Base-by-base conservation (phyloP, 2,329 filamentous ascomycete species). In the Beauveria rudraprayagi region DNA sequence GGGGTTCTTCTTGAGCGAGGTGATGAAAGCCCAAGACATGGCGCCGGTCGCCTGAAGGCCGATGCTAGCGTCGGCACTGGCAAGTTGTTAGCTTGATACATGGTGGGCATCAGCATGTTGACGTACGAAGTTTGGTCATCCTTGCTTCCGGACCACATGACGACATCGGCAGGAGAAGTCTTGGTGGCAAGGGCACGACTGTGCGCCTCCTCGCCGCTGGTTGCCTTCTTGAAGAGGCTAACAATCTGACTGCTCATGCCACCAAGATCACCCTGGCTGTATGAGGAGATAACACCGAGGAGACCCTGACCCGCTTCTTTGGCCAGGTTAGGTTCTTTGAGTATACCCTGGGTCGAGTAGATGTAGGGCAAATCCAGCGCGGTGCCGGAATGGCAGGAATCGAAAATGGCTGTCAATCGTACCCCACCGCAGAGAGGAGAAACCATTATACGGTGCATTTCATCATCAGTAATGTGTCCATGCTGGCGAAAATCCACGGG, bases 11-110 rank as follows among this genome's bases (percentile, higher is more conserved):
- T 91, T 93, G 67, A 99, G 83, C 48, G 92, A 88, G 5, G 82
- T 89, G 72, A 99, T 92, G 73, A 99, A 99, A 10, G 94, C 94
- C 87, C 90, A 97, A 1, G 92, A 96, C 94, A 99, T 97, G 71
- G 94, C 94, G 57, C 94, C 94, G 0, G 94, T 97, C 30, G 94
- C 93, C 76, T 97, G 84, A 56, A 92, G 89, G 41, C 83, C 86
- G 68, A 97, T 97, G 22, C 86, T 90, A n/a, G 93, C 92, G 73
- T 99, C 94, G 75, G 91, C 90, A 66, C 92, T 96, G n/a, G 68
- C 63, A 30, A 5, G 17, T 24, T 47, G n/a, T 54, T 54, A 60
- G 58, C 17, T 48, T 22, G 22, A 53, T 30, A 40, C 16, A 28
- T 30, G 16, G 14, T 26, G 1, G 19, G 1, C 2, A 22, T 30